Percentiles rank a stretch among this genome's conserved stretches.
Conservation (phyloP, 345 rosid species). For the Carallia pectinifolia region DNA sequence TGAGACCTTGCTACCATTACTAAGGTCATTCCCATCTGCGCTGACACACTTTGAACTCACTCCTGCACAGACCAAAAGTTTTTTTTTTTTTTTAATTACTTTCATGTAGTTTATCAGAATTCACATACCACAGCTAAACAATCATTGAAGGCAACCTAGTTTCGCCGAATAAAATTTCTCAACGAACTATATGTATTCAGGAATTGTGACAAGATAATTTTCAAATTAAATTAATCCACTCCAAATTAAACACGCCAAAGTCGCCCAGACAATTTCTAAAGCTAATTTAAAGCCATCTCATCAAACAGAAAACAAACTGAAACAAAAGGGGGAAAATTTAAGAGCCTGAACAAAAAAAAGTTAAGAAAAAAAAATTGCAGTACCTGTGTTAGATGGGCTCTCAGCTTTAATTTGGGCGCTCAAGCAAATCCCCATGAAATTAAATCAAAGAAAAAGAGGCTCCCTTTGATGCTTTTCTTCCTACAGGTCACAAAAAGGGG, state of each 20-base stretch:
- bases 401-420: constrained; percentile 89
- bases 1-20: constrained; percentile 50
- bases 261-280: constrained; percentile 3
- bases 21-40: constrained; percentile 35
- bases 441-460: constrained; percentile 17
- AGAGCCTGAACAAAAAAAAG: not conserved
- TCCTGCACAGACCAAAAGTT: constrained; percentile 33
- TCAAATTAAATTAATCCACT: not conserved
- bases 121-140: not conserved
- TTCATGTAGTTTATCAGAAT: too few relatives aligned
- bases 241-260: constrained; percentile 4
- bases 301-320: constrained; percentile 6
- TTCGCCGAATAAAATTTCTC: not conserved
- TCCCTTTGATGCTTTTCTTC: constrained; percentile 25
- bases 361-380: not conserved
- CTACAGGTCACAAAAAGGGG: constrained; percentile 25
- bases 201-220: not conserved
- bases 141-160: not conserved
- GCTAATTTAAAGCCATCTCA: not conserved
- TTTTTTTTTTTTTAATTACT: too few relatives aligned
- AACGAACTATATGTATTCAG: constrained; percentile 9
- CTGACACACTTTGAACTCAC: constrained; percentile 43
- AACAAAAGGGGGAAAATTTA: not conserved
- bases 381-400: constrained; percentile 73
- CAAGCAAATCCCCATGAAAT: constrained; percentile 82